A percentile compares a stretch with the other conserved stretches of the same genome.
Conservation (phyloP, 345 rosid genomes). For the Punica granatum region DNA sequence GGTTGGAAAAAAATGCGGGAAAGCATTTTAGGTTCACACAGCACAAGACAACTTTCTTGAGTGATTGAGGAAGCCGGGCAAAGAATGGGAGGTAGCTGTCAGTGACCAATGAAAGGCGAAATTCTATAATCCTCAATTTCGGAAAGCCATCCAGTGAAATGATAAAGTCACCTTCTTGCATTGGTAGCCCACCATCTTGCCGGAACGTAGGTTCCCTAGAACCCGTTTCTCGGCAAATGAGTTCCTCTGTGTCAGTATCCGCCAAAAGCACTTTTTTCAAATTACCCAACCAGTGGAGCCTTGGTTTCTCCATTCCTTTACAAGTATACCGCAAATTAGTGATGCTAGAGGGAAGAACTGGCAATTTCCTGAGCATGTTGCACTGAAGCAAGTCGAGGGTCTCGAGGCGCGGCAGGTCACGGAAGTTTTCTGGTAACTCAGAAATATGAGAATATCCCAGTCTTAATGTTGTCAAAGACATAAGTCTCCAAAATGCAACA, state of each 20-base stretch:
- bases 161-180: not conserved
- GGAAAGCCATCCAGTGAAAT: too few species aligned
- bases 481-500: not conserved
- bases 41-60: not conserved
- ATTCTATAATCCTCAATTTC: not conserved
- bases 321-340: not conserved
- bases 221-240: too few species aligned
- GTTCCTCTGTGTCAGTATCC: not conserved
- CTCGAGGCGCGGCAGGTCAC: not conserved
- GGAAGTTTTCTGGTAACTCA: not conserved
- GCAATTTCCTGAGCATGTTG: not conserved
- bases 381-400: slow-evolving; percentile 8
- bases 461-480: slow-evolving; percentile 1
- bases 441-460: not conserved
- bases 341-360: not conserved
- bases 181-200: not conserved
- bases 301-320: not conserved
- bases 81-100: not conserved
- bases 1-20: not conserved
- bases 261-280: not conserved
- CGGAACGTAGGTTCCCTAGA: not conserved
- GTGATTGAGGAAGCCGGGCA: not conserved
- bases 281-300: not conserved
- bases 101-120: not conserved
- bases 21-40: not conserved